phyloP scores from a whole-genome alignment of 2,329 filamentous ascomycete species.

The Colletotrichum zoysiae region DNA sequence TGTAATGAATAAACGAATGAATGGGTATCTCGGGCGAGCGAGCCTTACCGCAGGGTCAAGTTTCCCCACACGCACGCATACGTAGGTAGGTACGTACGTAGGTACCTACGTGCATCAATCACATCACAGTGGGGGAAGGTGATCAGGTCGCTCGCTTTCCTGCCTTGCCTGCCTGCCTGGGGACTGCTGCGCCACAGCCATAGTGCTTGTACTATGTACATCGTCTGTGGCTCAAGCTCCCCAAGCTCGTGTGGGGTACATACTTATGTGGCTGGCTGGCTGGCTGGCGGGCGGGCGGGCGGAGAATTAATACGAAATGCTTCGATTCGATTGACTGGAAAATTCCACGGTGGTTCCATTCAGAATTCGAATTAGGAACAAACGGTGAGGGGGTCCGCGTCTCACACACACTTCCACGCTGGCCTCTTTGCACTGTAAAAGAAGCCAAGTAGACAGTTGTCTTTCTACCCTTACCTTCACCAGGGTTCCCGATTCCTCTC shows the following conservation, averaged over 20 bases:
- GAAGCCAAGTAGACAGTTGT: constrained; percentile 44
- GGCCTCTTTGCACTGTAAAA: constrained; percentile 55
- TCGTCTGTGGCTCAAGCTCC: constrained; percentile 40
- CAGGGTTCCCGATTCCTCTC: constrained; percentile 6
- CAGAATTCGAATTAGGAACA: constrained; percentile 28
- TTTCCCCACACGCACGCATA: constrained; percentile 21
- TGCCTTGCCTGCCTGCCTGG: neutral
- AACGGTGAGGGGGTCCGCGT: constrained; percentile 38
- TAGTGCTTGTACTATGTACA: too few species aligned
- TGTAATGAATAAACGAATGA: too few species aligned
- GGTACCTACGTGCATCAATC: neutral
- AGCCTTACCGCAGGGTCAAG: constrained; percentile 21
- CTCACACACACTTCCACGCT: constrained; percentile 54
- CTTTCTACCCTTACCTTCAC: neutral
- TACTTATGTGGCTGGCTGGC: constrained; percentile 30
- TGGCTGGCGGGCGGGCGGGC: too few species aligned
- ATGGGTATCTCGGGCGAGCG: constrained; percentile 19
- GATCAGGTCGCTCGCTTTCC: neutral
- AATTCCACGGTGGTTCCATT: constrained; percentile 41
- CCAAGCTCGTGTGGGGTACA: constrained; percentile 41
- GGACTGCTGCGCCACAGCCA: constrained; percentile 21
- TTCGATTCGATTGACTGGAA: constrained; percentile 36
- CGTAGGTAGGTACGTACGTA: too few species aligned
- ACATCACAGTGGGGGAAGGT: constrained; percentile 26
- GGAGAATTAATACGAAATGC: neutral